Evolutionary conservation across 139 green algal species (phyloP).

Genomic region (Chlamydomonas sphaeroides): DNA sequence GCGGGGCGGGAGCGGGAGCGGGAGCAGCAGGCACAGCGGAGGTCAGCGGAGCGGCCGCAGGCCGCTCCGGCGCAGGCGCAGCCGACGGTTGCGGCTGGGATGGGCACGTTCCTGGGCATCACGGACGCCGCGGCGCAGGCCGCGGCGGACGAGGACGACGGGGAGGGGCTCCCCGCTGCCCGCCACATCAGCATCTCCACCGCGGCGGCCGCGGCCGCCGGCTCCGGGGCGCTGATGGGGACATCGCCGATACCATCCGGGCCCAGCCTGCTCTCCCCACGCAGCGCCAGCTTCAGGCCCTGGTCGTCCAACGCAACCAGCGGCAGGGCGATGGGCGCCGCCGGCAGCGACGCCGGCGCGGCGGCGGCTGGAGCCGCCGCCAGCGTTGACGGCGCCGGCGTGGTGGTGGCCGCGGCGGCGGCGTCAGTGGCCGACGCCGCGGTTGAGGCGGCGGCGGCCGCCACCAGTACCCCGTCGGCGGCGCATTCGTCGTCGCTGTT

Average conservation of each 20-base stretch:
- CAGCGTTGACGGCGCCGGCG: not conserved
- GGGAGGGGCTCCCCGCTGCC: no score
- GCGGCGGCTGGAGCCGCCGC: not conserved
- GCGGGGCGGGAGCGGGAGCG: not conserved
- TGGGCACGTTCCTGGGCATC: no score
- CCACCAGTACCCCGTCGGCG: not conserved
- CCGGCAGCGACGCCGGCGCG: not conserved
- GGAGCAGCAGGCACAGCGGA: no score
- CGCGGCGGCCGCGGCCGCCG: not conserved
- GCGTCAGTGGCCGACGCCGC: not conserved
- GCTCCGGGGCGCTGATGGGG: no score
- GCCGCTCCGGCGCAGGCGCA: no score
- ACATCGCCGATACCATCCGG: no score
- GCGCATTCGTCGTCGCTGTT: conserved; percentile 4
- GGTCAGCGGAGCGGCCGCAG: no score
- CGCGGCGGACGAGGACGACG: not conserved
- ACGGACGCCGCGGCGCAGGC: no score
- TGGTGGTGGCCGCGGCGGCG: not conserved
- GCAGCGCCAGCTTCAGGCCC: no score
- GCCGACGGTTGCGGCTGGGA: no score
- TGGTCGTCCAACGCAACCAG: not conserved
- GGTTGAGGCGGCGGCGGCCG: not conserved
- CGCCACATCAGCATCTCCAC: no score
- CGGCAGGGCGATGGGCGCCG: not conserved
- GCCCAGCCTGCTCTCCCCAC: no score